Percentiles rank a stretch among this genome's conserved stretches.
Evolutionary conservation across 2,329 filamentous ascomycete species (phyloP).

Genomic region (Cadophora luteo-olivacea): DNA sequence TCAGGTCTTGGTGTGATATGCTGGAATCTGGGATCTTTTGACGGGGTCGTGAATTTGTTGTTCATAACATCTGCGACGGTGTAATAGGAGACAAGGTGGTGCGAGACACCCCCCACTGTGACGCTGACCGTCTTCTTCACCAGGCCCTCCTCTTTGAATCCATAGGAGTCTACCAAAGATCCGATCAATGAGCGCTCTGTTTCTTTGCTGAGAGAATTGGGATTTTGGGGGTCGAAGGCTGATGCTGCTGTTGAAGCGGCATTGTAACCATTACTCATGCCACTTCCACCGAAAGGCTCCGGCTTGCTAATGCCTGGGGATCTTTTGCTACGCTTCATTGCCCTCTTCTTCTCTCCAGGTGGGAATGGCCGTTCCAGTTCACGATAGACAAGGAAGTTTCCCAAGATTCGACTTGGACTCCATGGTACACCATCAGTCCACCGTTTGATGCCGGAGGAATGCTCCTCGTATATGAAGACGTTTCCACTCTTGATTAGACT

Average conservation of each 20-base stretch:
- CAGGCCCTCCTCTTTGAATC: slow-evolving; percentile 81
- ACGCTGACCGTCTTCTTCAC: slow-evolving; percentile 95
- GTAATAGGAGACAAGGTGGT: slow-evolving; percentile 92
- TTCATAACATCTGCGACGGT: slow-evolving; percentile 76
- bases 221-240: slow-evolving; percentile 31
- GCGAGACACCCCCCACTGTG: slow-evolving; percentile 73
- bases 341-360: slow-evolving; percentile 84
- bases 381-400: slow-evolving; percentile 95
- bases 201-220: slow-evolving; percentile 41
- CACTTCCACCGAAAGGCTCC: slow-evolving; percentile 32
- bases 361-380: slow-evolving; percentile 97
- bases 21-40: slow-evolving; percentile 57
- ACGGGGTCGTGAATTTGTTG: slow-evolving; percentile 62
- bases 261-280: slow-evolving; percentile 28
- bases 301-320: slow-evolving; percentile 41
- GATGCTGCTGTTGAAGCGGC: slow-evolving; percentile 25
- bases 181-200: slow-evolving; percentile 63
- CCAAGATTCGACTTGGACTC: slow-evolving; percentile 93
- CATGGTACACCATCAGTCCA: slow-evolving; percentile 94
- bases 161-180: slow-evolving; percentile 87
- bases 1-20: slow-evolving; percentile 61
- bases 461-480: slow-evolving; percentile 89
- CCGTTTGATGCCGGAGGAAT: slow-evolving; percentile 84
- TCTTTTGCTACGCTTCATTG: slow-evolving; percentile 69
- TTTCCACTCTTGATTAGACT: slow-evolving; percentile 83